Conservation (phyloP, 805 yeast genomes). For the Kazachstania bromeliacearum region DNA sequence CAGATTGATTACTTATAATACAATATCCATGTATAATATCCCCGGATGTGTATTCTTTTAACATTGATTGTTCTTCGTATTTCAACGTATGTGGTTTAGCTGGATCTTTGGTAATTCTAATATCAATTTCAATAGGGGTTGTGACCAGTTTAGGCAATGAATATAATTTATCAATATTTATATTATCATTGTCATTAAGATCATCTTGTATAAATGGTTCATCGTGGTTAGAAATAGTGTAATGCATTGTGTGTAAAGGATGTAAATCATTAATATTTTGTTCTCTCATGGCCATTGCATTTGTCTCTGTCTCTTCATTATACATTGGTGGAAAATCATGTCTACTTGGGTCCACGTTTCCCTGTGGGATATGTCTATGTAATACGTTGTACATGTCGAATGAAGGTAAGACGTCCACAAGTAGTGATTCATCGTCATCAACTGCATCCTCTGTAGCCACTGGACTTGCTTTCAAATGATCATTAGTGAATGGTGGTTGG, state of each 20-base stretch:
- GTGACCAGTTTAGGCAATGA: conserved; percentile 37
- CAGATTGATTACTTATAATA: conserved; percentile 38
- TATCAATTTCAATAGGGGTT: conserved; percentile 38
- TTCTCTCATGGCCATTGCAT: background rate
- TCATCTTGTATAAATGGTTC: conserved; percentile 26
- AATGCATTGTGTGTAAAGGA: conserved; percentile 16
- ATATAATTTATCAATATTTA: conserved; percentile 44
- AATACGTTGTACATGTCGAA: conserved; percentile 55
- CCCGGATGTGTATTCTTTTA: conserved; percentile 57
- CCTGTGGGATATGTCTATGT: conserved; percentile 35
- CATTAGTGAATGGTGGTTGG: background rate
- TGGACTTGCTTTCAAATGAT: background rate
- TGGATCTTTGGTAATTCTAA: conserved; percentile 42
- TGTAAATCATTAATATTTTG: conserved; percentile 8
- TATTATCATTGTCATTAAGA: conserved; percentile 33
- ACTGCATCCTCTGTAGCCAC: background rate
- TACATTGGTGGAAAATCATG: conserved; percentile 31
- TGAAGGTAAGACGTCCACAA: conserved; percentile 53
- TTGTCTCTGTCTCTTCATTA: conserved; percentile 12
- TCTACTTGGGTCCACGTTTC: conserved; percentile 26
- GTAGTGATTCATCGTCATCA: conserved; percentile 10
- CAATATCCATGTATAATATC: conserved; percentile 56
- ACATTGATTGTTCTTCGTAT: conserved; percentile 36
- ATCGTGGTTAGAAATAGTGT: conserved; percentile 4
- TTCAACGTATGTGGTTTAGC: conserved; percentile 38